phyloP scores from a whole-genome alignment of 192 early-diverging fungal species.

The Polychytrium aggregatum region DNA sequence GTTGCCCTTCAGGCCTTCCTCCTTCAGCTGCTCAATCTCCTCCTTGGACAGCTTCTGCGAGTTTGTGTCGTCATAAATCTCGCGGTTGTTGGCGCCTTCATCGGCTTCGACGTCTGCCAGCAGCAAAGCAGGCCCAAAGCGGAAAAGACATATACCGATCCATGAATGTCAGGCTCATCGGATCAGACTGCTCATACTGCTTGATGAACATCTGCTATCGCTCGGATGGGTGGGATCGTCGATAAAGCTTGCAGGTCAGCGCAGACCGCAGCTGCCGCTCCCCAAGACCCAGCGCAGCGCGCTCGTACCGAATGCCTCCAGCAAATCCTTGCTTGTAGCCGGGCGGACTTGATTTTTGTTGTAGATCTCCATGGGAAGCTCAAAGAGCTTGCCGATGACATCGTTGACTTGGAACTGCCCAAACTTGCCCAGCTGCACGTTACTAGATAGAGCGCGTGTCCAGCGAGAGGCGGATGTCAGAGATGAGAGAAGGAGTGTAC shows the following conservation, averaged over 20 bases:
- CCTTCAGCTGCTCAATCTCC: slow-evolving; percentile 78
- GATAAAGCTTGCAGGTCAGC: no score
- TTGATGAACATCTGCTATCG: no score
- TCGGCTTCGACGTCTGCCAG: slow-evolving; percentile 47
- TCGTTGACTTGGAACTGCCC: slow-evolving; percentile 68
- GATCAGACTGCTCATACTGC: no score
- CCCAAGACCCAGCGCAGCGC: no score
- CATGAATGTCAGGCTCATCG: no score
- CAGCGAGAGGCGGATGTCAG: not conserved
- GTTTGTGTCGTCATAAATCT: slow-evolving; percentile 60
- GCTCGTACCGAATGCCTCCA: no score
- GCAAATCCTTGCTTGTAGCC: no score
- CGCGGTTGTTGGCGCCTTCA: slow-evolving; percentile 65
- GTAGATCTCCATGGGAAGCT: slow-evolving; percentile 76
- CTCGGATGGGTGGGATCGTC: no score
- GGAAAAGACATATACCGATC: no score
- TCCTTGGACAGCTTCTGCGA: slow-evolving; percentile 69
- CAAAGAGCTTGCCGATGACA: slow-evolving; percentile 73
- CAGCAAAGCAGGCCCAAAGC: no score
- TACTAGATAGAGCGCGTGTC: not conserved
- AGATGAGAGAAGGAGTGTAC: not conserved
- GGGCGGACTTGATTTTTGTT: no score
- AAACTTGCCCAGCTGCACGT: slow-evolving; percentile 76
- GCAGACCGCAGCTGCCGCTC: no score
- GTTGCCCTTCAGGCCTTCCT: slow-evolving; percentile 55